Conservation (phyloP, 805 yeast genomes). For the Blastobotrys americana region DNA sequence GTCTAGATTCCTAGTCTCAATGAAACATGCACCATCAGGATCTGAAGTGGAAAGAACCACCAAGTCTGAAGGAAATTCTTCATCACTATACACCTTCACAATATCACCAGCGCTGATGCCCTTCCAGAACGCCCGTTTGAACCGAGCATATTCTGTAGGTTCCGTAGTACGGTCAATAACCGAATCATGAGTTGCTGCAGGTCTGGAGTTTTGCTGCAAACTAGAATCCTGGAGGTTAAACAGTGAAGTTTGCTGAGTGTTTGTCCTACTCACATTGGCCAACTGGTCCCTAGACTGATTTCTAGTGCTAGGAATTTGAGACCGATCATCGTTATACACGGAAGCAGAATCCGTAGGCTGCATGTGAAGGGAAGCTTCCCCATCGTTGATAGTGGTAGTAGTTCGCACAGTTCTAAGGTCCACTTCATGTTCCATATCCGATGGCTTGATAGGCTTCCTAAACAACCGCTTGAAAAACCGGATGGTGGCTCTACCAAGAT, state of each 20-base stretch:
- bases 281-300: background rate
- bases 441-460: slow-evolving; percentile 3
- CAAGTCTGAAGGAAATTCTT: slow-evolving; percentile 73
- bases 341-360: background rate
- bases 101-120: slow-evolving; percentile 69
- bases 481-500: background rate
- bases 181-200: slow-evolving; percentile 2
- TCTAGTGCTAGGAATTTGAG: background rate
- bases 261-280: background rate
- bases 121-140: slow-evolving; percentile 57
- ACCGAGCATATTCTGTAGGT: slow-evolving; percentile 32
- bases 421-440: slow-evolving; percentile 1
- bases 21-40: slow-evolving; percentile 58
- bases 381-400: too few relatives aligned
- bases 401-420: slow-evolving; percentile 15
- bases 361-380: background rate
- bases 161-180: slow-evolving; percentile 30
- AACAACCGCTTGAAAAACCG: slow-evolving; percentile 1
- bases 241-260: background rate
- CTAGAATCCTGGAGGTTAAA: background rate
- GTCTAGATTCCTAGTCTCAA: slow-evolving; percentile 65
- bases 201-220: background rate
- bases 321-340: background rate
- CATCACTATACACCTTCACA: slow-evolving; percentile 58
- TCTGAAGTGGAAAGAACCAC: slow-evolving; percentile 62